Evolutionary conservation across 2,329 filamentous ascomycete species (phyloP).

Genomic region (Ilyonectria sp.): DNA sequence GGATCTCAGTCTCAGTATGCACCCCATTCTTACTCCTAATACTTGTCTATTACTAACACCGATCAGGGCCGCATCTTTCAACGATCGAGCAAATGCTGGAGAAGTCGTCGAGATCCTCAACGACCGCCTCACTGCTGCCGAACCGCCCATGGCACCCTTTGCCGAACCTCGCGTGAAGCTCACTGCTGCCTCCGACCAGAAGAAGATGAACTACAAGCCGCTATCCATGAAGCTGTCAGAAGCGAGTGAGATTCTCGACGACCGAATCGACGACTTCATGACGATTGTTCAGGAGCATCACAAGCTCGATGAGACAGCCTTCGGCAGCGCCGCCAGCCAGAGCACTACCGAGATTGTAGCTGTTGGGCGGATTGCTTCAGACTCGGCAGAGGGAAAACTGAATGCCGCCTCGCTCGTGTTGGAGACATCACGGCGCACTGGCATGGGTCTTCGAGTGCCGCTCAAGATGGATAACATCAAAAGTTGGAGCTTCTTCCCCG

Average conservation of each 20-base stretch:
- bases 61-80: slow-evolving; percentile 66
- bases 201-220: slow-evolving; percentile 92
- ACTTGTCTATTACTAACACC: slow-evolving; percentile 14
- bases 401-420: slow-evolving; percentile 89
- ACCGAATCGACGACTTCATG: slow-evolving; percentile 92
- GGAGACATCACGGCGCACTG: slow-evolving; percentile 88
- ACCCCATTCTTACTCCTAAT: too few species aligned
- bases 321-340: slow-evolving; percentile 89
- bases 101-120: slow-evolving; percentile 90
- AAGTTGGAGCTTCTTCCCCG: slow-evolving; percentile 89
- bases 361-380: slow-evolving; percentile 91
- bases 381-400: slow-evolving; percentile 87
- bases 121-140: slow-evolving; percentile 76
- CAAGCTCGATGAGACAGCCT: slow-evolving; percentile 81
- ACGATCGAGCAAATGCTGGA: slow-evolving; percentile 83
- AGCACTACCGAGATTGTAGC: slow-evolving; percentile 90
- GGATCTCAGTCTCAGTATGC: slow-evolving; percentile 51
- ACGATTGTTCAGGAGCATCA: slow-evolving; percentile 82
- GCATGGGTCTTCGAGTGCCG: slow-evolving; percentile 85
- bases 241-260: slow-evolving; percentile 92
- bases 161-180: slow-evolving; percentile 85
- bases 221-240: slow-evolving; percentile 96
- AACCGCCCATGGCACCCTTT: slow-evolving; percentile 80
- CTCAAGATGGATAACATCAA: slow-evolving; percentile 80
- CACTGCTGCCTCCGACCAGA: slow-evolving; percentile 88